phyloP scores from a whole-genome alignment of 208 protist genomes.

The Entamoeba histolytica region DNA sequence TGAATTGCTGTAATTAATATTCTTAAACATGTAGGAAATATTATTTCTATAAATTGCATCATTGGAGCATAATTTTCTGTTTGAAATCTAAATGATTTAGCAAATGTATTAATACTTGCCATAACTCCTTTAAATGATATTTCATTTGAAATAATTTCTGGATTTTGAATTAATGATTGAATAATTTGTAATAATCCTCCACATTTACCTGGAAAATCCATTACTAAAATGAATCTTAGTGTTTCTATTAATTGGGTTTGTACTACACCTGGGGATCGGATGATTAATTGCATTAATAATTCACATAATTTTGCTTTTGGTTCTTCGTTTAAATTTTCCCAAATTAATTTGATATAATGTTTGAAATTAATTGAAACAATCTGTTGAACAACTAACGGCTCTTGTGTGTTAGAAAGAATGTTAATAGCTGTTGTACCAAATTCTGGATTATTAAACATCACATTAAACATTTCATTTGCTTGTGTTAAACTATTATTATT shows the following conservation, averaged over 20 bases:
- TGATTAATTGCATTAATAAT: not conserved
- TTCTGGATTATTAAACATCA: not conserved
- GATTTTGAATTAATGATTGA: not conserved
- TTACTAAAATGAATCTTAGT: not conserved
- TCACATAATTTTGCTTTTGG: not conserved
- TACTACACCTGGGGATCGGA: not conserved
- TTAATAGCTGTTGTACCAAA: not conserved
- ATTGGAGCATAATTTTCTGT: not conserved
- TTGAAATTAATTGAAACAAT: not conserved
- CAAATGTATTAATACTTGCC: not conserved
- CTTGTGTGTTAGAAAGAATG: not conserved
- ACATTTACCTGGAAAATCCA: not conserved
- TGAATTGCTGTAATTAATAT: not conserved
- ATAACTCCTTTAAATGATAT: not conserved
- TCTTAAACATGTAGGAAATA: not conserved
- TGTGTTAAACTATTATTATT: not conserved
- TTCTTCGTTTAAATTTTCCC: not conserved
- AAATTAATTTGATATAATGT: not conserved
- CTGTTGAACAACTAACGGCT: not conserved
- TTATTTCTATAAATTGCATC: not conserved
- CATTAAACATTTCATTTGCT: not conserved
- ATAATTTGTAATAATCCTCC: not conserved
- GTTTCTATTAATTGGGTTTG: not conserved
- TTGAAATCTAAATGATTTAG: not conserved
- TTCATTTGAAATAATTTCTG: not conserved